Conservation (phyloP, 345 rosid species). For the Triadica sebifera region DNA sequence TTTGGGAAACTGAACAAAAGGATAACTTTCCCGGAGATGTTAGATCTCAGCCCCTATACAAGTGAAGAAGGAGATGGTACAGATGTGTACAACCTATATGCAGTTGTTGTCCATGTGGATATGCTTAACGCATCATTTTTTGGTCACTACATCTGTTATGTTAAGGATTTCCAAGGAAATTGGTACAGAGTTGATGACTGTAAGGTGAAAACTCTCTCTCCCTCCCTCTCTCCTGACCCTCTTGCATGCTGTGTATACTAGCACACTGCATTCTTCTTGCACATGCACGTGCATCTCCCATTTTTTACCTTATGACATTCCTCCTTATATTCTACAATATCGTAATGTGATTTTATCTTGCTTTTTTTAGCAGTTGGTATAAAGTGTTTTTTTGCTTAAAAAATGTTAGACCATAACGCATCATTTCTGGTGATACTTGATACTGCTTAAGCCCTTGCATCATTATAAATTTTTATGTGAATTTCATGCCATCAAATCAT, state of each 20-base stretch:
- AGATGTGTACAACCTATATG: slow-evolving; percentile 76
- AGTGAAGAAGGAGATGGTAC: slow-evolving; percentile 68
- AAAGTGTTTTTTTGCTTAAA: not conserved
- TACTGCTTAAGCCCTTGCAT: not conserved
- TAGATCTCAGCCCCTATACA: slow-evolving; percentile 83
- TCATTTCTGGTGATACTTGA: not conserved
- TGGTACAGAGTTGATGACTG: slow-evolving; percentile 90
- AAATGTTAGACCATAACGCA: not conserved
- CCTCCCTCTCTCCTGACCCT: not conserved
- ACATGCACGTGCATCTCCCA: not conserved
- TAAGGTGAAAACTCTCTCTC: slow-evolving; percentile 50
- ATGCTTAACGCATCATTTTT: slow-evolving; percentile 96
- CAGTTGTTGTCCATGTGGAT: slow-evolving; percentile 94
- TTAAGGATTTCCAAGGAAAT: slow-evolving; percentile 74
- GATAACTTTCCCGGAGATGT: slow-evolving; percentile 75
- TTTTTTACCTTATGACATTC: not conserved
- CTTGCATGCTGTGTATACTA: slow-evolving; percentile 4
- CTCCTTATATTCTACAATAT: not conserved
- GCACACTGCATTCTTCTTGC: not conserved
- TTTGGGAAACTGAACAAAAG: slow-evolving; percentile 97
- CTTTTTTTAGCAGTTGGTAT: not conserved
- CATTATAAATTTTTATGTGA: not conserved
- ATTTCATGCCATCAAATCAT: not conserved
- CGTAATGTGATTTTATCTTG: not conserved
- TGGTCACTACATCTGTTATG: slow-evolving; percentile 92